Base-by-base conservation (phyloP, 2,329 filamentous ascomycete species). In the Erysiphe pulchra region DNA sequence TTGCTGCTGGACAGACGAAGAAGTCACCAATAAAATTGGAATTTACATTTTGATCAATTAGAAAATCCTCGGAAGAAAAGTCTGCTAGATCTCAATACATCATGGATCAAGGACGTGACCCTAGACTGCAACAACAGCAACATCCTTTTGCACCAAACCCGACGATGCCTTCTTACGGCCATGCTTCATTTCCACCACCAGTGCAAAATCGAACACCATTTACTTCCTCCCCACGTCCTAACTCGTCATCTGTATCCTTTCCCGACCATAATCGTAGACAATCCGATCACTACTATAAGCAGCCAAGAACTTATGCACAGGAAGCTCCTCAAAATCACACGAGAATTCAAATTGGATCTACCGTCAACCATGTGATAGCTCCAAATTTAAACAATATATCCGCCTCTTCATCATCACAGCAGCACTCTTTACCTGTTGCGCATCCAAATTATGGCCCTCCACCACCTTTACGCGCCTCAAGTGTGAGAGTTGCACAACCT, bases 371-470 rank as follows among this genome's bases (percentile, higher is more conserved):
- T 48, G 53, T 52, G 40, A 54, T 55, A 20, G 50, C 56, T 5
- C 51, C 53, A 36, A 56, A 49, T 42, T 17, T n/a, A 52, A 52
- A 56, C 47, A 52, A 47, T 28, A 69, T 69, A 65, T 65, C 63
- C 52, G 66, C 67, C 43, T 66, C 67, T 11, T 66, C 65, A 30
- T 65, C 67, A 42, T 65, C 67, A 28, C 65, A 63, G 52, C 61
- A 63, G 45, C 65, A 63, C 53, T 58, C 49, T 42, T 49, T 50
- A 38, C 50, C 51, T 37, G 42, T 48, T 13, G 37, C 49, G n/a
- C 53, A 62, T 48, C 60, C 60, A 46, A 51, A 55, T 43, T 55
- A 63, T 47, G 54, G 51, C 8, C 54, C 51, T 28, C 54, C 53
- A 45, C 52, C 50, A 16, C 59, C 62, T 38, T 62, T 17, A n/a